phyloP scores from a whole-genome alignment of 2,329 filamentous ascomycete genomes.

The Juglanconis sp. region DNA sequence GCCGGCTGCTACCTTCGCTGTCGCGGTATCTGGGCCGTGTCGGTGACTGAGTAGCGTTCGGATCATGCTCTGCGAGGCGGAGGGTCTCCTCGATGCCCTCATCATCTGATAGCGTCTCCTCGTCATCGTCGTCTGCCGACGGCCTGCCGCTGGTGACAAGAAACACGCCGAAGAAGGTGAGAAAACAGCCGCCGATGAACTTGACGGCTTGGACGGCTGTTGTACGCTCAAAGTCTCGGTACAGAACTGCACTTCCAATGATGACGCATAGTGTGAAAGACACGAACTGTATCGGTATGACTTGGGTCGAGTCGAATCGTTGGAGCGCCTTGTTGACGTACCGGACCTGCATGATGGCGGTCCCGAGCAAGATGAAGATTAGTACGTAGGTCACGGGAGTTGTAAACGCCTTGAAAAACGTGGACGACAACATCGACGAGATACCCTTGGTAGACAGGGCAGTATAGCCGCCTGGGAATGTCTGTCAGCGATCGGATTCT shows the following conservation, averaged over 20 bases:
- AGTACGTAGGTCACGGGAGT: slow-evolving; percentile 90
- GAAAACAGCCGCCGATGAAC: slow-evolving; percentile 82
- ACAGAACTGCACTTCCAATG: slow-evolving; percentile 86
- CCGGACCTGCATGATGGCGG: slow-evolving; percentile 93
- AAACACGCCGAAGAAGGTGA: slow-evolving; percentile 97
- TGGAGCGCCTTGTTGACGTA: slow-evolving; percentile 88
- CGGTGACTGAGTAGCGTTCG: slow-evolving; percentile 34
- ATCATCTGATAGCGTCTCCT: slow-evolving; percentile 51
- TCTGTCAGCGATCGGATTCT: slow-evolving; percentile 5
- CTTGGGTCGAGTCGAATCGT: slow-evolving; percentile 93
- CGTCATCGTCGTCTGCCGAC: slow-evolving; percentile 55
- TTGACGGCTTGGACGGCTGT: slow-evolving; percentile 70
- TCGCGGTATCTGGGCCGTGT: slow-evolving; percentile 28
- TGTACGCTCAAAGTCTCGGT: slow-evolving; percentile 89
- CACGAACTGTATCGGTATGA: slow-evolving; percentile 97
- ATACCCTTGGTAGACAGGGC: slow-evolving; percentile 94
- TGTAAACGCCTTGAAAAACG: slow-evolving; percentile 80
- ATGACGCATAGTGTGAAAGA: slow-evolving; percentile 96
- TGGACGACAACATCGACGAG: slow-evolving; percentile 89
- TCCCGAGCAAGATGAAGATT: slow-evolving; percentile 73
- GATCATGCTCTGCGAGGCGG: slow-evolving; percentile 54
- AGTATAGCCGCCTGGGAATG: slow-evolving; percentile 76
- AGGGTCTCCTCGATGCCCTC: slow-evolving; percentile 64
- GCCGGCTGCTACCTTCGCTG: slow-evolving; percentile 35
- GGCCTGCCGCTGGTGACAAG: slow-evolving; percentile 85